Evolutionary conservation across 2,329 filamentous ascomycete species (phyloP).

Genomic region (Zelopaecilomyces penicillatus): DNA sequence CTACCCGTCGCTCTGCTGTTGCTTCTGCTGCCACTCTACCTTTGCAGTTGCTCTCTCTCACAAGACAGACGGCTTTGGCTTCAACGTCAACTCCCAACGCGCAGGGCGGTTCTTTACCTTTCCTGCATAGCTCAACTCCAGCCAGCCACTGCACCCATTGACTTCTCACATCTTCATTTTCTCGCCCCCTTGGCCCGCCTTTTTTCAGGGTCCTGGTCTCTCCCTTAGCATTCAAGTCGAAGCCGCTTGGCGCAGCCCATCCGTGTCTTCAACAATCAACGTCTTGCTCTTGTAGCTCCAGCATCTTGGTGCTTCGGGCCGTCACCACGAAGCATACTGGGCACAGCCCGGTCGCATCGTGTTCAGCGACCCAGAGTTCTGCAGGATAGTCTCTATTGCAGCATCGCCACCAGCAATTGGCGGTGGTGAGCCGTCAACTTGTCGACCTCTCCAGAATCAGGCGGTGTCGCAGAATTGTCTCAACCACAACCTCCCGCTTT

Average conservation of each 20-base stretch:
- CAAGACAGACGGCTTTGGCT: constrained; percentile 4
- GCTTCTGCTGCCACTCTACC: neutral
- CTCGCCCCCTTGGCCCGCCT: too few species aligned
- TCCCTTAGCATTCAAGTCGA: too few species aligned
- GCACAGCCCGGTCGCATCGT: neutral
- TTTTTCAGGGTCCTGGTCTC: too few species aligned
- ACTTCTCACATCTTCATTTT: too few species aligned
- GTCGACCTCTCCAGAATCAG: constrained; percentile 32
- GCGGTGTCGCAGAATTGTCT: constrained; percentile 38
- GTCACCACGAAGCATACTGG: neutral
- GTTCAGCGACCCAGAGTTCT: too few species aligned
- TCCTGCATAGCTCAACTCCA: too few species aligned
- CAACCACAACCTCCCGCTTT: constrained; percentile 29
- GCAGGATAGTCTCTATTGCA: neutral
- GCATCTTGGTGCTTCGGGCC: too few species aligned
- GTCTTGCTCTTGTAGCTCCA: too few species aligned
- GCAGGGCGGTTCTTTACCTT: too few species aligned
- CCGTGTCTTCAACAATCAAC: too few species aligned
- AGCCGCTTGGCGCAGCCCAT: too few species aligned
- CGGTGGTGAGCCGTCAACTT: constrained; percentile 38
- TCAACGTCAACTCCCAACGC: neutral
- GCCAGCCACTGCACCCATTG: too few species aligned
- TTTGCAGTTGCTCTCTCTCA: constrained; percentile 2
- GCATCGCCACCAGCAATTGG: constrained; percentile 26
- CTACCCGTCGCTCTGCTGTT: neutral